Conservation (phyloP, 495 filamentous ascomycete species). For the Lindgomyces ingoldianus region DNA sequence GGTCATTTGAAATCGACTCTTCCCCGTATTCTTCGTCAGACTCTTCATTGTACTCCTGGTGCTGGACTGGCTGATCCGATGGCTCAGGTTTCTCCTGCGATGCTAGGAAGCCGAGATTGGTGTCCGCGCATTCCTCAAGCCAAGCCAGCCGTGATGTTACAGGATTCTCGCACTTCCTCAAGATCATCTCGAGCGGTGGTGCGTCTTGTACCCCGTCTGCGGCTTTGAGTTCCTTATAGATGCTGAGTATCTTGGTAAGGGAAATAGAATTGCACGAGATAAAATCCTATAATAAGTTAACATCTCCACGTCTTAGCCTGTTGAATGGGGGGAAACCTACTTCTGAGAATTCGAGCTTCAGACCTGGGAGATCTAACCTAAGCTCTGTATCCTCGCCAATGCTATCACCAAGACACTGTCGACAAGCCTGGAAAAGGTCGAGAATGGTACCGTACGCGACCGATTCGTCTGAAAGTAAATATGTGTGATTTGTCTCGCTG, state of each 20-base stretch:
- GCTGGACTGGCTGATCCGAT: not conserved
- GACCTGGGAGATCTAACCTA: not conserved
- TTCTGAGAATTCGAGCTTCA: not conserved
- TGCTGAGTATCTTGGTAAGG: not conserved
- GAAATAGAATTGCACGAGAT: not conserved
- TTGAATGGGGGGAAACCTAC: not conserved
- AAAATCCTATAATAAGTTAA: not conserved
- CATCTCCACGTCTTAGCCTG: not conserved
- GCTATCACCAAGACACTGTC: not conserved
- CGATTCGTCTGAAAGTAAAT: not conserved
- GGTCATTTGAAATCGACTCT: not conserved
- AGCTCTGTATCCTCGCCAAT: not conserved
- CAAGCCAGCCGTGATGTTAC: not conserved
- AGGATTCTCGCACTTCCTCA: not conserved
- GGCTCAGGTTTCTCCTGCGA: not conserved
- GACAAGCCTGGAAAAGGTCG: not conserved
- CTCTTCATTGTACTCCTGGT: not conserved
- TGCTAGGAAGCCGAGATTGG: not conserved
- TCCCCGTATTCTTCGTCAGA: not conserved
- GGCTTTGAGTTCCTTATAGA: not conserved
- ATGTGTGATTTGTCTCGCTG: not conserved
- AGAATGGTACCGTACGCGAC: not conserved
- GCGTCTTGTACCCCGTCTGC: not conserved
- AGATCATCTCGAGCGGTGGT: constrained; percentile 1
- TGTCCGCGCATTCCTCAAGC: not conserved